Conservation (phyloP, 139 green algal species). For the Pleodorina starrii region DNA sequence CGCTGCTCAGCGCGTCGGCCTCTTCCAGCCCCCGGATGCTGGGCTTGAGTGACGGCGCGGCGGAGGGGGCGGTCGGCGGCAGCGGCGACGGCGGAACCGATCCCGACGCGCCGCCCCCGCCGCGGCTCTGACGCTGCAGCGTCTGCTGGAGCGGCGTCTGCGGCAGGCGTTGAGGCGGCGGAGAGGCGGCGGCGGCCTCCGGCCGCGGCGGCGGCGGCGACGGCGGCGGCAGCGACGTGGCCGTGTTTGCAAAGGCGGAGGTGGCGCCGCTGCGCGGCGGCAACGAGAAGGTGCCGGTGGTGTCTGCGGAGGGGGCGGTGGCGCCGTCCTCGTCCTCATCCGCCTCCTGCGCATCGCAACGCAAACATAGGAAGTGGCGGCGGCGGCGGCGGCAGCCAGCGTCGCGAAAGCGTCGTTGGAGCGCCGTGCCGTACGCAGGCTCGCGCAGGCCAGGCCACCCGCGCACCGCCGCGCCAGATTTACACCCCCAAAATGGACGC, state of each 20-base stretch:
- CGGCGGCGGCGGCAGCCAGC: no score
- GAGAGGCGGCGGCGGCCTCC: background rate
- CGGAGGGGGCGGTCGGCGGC: background rate
- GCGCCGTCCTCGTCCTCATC: conserved; percentile 31
- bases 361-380: no score
- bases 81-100: background rate
- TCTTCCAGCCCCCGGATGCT: conserved; percentile 11
- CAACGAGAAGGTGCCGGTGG: conserved; percentile 16
- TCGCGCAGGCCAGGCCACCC: no score
- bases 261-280: background rate
- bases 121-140: background rate
- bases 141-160: background rate
- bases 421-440: no score
- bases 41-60: background rate
- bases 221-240: conserved; percentile 1
- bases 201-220: background rate
- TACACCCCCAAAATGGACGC: no score
- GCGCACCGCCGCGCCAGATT: no score
- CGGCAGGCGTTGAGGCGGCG: background rate
- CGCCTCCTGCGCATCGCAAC: conserved; percentile 11
- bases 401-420: no score
- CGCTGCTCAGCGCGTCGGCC: background rate
- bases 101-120: background rate
- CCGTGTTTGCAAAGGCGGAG: background rate
- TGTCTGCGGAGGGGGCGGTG: background rate